These are phyloP conservation scores for Rhododendron kiyosumense DNA, from an alignment of 148 eudicot species.

Conservation along the genomic window DNA sequence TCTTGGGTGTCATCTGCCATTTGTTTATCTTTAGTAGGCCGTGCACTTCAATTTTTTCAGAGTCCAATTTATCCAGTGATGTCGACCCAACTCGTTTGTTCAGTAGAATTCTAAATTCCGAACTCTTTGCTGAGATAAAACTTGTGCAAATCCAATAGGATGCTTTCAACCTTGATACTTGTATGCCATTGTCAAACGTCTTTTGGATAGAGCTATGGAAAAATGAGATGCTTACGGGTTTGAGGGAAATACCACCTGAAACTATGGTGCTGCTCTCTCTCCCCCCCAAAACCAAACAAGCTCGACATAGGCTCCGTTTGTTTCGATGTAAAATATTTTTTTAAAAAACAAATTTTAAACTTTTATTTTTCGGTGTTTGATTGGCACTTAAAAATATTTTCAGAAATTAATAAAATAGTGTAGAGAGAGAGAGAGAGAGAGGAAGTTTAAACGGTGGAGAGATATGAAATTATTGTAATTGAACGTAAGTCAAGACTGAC, in stretches of 20 bases:
- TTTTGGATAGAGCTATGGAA: not conserved
- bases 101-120: not conserved
- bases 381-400: too few relatives aligned
- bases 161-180: not conserved
- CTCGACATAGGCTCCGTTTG: too few relatives aligned
- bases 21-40: not conserved
- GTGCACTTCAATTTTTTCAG: not conserved
- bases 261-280: not conserved
- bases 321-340: too few relatives aligned
- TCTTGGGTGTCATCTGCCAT: not conserved
- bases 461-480: too few relatives aligned
- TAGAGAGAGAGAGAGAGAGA: too few relatives aligned
- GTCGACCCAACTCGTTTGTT: not conserved
- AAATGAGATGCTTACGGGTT: not conserved
- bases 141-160: not conserved
- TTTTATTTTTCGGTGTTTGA: too few relatives aligned
- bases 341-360: too few relatives aligned
- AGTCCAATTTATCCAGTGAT: not conserved
- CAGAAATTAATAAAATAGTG: too few relatives aligned
- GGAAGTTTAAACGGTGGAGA: too few relatives aligned
- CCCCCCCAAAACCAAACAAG: not conserved
- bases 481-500: too few relatives aligned
- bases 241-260: not conserved
- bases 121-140: not conserved
- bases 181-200: not conserved